Evolutionary conservation across 768 basidiomycete genomes (phyloP).

Genomic region (Obba rivulosa): DNA sequence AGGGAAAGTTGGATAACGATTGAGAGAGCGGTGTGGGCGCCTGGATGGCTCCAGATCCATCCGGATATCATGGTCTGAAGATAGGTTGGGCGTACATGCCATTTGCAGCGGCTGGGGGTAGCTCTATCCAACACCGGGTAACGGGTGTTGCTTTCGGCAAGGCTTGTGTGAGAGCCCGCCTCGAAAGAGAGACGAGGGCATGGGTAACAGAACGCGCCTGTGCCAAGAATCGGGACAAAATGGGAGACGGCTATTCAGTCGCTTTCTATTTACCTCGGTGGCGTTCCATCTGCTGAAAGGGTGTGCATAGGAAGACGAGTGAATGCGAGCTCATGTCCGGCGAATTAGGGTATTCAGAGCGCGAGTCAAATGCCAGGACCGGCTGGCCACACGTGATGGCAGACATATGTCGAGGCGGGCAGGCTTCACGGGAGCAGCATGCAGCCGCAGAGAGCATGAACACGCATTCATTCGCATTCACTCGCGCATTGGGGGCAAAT

Average conservation of each 20-base stretch:
- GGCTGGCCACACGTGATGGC: neutral
- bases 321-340: slow-evolving; percentile 11
- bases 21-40: too few relatives aligned
- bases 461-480: neutral
- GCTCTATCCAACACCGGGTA: too few relatives aligned
- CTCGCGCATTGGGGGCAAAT: neutral
- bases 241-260: slow-evolving; percentile 9
- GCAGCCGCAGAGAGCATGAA: neutral
- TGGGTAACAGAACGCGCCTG: too few relatives aligned
- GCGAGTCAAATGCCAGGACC: slow-evolving; percentile 8
- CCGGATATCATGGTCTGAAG: too few relatives aligned
- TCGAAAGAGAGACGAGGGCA: too few relatives aligned
- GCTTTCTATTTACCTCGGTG: neutral
- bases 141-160: too few relatives aligned
- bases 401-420: slow-evolving; percentile 1
- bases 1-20: too few relatives aligned
- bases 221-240: neutral
- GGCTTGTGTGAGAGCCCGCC: too few relatives aligned
- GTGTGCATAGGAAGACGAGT: slow-evolving; percentile 5
- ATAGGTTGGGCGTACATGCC: too few relatives aligned
- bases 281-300: slow-evolving; percentile 2
- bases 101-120: too few relatives aligned
- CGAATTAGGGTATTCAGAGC: slow-evolving; percentile 6
- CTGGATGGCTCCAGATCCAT: too few relatives aligned
- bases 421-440: neutral